Conservation (phyloP, 2,329 filamentous ascomycete species). For the Hyphodiscus sp. region DNA sequence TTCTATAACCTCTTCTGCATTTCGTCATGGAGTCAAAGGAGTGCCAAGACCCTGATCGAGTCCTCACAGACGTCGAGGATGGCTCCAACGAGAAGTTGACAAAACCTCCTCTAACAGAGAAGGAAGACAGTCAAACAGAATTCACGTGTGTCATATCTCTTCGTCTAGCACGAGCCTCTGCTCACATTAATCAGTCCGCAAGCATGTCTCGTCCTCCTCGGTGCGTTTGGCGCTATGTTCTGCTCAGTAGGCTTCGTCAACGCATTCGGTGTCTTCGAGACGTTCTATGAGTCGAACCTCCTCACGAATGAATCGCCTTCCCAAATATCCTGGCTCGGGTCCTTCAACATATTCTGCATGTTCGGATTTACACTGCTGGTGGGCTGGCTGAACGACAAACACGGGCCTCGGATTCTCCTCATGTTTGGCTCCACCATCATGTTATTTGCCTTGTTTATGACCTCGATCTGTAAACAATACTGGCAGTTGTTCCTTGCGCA, state of each 20-base stretch:
- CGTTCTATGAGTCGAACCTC: constrained; percentile 41
- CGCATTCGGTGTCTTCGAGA: constrained; percentile 50
- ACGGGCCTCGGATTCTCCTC: background rate
- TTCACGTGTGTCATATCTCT: background rate
- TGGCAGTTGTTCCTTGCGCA: constrained; percentile 31
- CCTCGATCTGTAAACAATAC: constrained; percentile 26
- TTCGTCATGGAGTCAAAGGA: background rate
- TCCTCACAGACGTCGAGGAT: background rate
- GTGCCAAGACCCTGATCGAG: background rate
- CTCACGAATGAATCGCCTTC: constrained; percentile 35
- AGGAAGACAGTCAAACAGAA: background rate
- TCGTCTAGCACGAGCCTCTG: background rate
- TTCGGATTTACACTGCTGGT: background rate
- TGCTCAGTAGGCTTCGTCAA: constrained; percentile 39
- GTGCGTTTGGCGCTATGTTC: background rate
- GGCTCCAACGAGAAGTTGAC: background rate
- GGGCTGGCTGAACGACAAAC: background rate
- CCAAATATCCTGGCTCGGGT: constrained; percentile 40
- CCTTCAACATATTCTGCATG: constrained; percentile 35
- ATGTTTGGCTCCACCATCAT: background rate
- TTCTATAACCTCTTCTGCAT: background rate
- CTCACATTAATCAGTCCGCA: background rate
- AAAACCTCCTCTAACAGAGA: background rate
- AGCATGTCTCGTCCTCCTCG: background rate
- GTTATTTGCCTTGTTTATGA: constrained; percentile 28